Percentiles rank a stretch among this genome's conserved stretches.
Evolutionary conservation across 371 early-diverging fungal genomes (phyloP).

Genomic region (Mucor circinelloides): DNA sequence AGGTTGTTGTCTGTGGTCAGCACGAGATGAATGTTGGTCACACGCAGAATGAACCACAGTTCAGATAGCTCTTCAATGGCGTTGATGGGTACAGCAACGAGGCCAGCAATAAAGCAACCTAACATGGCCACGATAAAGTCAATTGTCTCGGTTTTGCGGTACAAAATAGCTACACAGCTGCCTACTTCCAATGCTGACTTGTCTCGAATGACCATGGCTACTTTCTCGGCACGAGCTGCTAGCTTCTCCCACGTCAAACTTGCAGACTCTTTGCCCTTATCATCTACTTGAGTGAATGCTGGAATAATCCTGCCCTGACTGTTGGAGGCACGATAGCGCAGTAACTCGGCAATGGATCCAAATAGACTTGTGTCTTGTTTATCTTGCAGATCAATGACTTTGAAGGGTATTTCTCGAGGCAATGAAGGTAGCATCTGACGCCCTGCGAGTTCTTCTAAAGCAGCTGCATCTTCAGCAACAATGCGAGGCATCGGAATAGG

Average conservation of each 20-base stretch:
- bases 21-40: conserved; percentile 60
- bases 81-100: conserved; percentile 81
- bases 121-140: conserved; percentile 76
- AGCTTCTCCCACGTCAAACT: conserved; percentile 74
- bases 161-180: conserved; percentile 72
- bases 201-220: conserved; percentile 66
- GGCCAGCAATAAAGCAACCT: conserved; percentile 77
- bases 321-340: conserved; percentile 54
- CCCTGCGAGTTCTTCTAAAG: conserved; percentile 33
- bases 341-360: conserved; percentile 52
- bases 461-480: not conserved
- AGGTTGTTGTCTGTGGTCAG: conserved; percentile 78
- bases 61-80: conserved; percentile 77
- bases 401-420: conserved; percentile 36
- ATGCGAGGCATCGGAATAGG: conserved; percentile 24
- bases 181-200: conserved; percentile 58
- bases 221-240: conserved; percentile 67
- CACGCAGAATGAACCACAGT: conserved; percentile 68
- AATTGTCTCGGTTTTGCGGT: conserved; percentile 71
- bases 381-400: conserved; percentile 21
- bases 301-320: conserved; percentile 42
- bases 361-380: conserved; percentile 42
- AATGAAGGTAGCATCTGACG: conserved; percentile 37
- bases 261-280: conserved; percentile 66
- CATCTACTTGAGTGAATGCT: conserved; percentile 70